Base-by-base conservation (phyloP, 225 moss, liverwort and hornwort species). In the Physcomitrellopsis africana region DNA sequence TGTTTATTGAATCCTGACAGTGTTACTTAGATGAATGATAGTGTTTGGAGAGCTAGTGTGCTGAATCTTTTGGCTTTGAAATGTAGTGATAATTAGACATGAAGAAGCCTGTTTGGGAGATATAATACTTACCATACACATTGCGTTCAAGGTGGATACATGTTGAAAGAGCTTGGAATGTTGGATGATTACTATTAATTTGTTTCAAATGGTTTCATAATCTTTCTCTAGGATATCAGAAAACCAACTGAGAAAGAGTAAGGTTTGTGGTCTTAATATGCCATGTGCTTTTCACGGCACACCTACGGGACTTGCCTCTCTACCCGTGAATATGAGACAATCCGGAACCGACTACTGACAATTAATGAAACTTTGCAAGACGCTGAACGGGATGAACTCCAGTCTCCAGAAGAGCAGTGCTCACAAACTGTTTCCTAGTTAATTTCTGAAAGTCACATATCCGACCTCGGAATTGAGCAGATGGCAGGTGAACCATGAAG, bases 281-380 rank as follows among this genome's bases (percentile, higher is more conserved):
- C 9, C 8, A 9, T 0, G 16, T 57, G 22, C 84, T 89, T 62
- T 77, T 89, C 29, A 66, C 76, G 70, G 83, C 79, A 68, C 83
- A 66, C 81, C 86, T 11, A 46, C 65, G n/a, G 79, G 83, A 77
- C 57, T 89, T 57, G 73, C 58, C 29, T 53, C 63, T 23, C 79
- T 7, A 73, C 56, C 37, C 81, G 70, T 14, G 89, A 89, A 66
- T 69, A 77, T 68, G 83, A 86, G 45, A 63, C 57, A 17, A 77
- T 79, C 64, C 73, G 86, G 47, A 73, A 72, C 16, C 32, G 27
- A 49, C 79, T 77, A 60, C 56, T 84, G 70, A 72, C 70, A 56
- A 59, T 61, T 3, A 83, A 70, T 60, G 57, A 64, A 27, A 46
- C 64, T 41, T 61, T 51, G 12, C 20, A 53, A 17, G 52, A 22